These are phyloP conservation scores for Patellaria atrata DNA, from an alignment of 495 filamentous ascomycete genomes.

Conservation along the genomic window DNA sequence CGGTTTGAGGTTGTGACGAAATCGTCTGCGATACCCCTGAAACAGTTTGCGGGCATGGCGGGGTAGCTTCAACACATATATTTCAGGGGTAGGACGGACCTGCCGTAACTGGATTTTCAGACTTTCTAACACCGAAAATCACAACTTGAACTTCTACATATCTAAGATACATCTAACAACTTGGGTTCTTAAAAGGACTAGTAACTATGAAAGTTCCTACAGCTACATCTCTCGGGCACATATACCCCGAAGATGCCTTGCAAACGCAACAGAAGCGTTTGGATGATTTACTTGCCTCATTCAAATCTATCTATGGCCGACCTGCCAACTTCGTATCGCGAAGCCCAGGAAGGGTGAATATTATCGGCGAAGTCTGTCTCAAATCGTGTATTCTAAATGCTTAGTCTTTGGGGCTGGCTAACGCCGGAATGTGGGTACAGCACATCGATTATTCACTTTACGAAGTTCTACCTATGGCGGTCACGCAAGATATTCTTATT, in stretches of 20 bases:
- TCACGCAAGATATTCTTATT: conserved; percentile 77
- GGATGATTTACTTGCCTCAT: conserved; percentile 53
- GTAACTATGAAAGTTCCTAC: conserved; percentile 25
- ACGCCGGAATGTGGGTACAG: conserved; percentile 11
- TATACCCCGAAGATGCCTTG: conserved; percentile 53
- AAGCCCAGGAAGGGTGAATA: conserved; percentile 89
- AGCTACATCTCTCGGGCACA: conserved; percentile 43
- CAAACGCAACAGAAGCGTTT: conserved; percentile 48
- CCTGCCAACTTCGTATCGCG: conserved; percentile 70
- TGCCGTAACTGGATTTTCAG: no score
- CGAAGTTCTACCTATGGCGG: conserved; percentile 88
- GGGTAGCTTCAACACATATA: no score
- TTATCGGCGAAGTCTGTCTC: conserved; percentile 63
- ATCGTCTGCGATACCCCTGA: no score
- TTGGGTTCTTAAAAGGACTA: no score
- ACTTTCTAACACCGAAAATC: no score
- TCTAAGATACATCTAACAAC: no score
- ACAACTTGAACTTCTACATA: no score
- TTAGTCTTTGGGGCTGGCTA: conserved; percentile 2
- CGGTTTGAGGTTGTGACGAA: no score
- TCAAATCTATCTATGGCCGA: conserved; percentile 56
- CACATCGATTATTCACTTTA: conserved; percentile 98
- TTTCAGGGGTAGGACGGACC: no score
- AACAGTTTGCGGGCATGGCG: no score
- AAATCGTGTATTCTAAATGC: neutral